Evolutionary conservation across 1,139 yeast genomes (phyloP), one percentile per base, ranked within the genome.

Genomic region (Sugiyamaella pinicola): DNA sequence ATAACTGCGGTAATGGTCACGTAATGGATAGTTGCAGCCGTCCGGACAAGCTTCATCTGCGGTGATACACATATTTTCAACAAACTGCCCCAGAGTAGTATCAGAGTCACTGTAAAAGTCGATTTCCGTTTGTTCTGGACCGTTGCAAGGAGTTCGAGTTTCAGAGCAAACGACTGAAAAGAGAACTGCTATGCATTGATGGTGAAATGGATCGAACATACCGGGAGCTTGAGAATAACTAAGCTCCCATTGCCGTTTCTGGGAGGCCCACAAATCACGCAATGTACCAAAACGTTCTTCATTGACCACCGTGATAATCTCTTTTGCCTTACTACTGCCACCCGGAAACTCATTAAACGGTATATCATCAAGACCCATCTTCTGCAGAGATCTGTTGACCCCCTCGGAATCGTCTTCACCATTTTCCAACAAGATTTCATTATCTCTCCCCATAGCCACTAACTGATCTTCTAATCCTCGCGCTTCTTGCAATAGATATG

Each of bases 101-200:
- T 95, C 99, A 57, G 85, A 87, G 47, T 90, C 96, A 72, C 96
- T 84, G 66, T 93, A 95, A 66, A 80, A 95, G 60, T 91, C 96
- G 52, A 91, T 84, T 1, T 84, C 82, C 26, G 88, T 82, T 29
- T 84, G 76, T 52, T 82, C 89, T 0, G 99, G 99, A 0, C 98
- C 98, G 48, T 84, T 76, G 65, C 99, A 95, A 0, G 98, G 97
- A 0, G 96, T 89, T 0, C 95, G 87, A 44, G 89, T 87, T 59
- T 84, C 87, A 12, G 84, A 81, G 4, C 95, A 87, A 0, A 91
- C 93, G 67, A 88, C 81, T 0, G 96, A 86, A 65, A 85, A 89
- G 35, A 93, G 73, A 13, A 90, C 80, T 13, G 87, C 82, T 29
- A 93, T 81, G 60, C 80, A 85, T 63, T 89, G 95, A 64, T 91